Conservation (phyloP, 306 rosid species). For the Castanea mollissima region DNA sequence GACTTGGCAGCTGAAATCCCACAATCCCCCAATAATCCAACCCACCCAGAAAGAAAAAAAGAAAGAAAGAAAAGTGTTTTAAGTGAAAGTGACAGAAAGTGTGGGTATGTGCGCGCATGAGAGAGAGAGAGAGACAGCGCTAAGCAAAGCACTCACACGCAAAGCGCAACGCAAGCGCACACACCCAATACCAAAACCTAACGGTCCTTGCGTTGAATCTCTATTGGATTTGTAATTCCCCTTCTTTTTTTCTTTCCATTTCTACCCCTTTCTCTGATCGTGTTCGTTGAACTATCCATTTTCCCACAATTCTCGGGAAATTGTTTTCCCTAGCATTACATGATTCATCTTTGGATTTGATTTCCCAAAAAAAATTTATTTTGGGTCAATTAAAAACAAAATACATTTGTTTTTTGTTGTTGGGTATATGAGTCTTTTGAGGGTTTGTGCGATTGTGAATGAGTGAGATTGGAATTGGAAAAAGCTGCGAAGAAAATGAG, state of each 20-base stretch:
- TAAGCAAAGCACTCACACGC: neutral
- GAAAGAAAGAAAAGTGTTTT: neutral
- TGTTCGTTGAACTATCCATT: neutral
- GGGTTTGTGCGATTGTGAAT: neutral
- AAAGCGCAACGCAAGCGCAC: neutral
- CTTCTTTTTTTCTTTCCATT: slow-evolving; percentile 8
- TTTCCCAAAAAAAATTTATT: neutral
- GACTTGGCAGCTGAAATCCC: slow-evolving; percentile 17
- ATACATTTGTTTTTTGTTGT: neutral
- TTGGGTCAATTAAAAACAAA: neutral
- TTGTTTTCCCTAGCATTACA: neutral
- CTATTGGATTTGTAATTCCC: slow-evolving; percentile 19
- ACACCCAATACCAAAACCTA: slow-evolving; percentile 30
- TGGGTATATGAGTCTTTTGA: neutral
- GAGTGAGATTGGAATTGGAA: slow-evolving; percentile 1
- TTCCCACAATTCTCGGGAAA: neutral
- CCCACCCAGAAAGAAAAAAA: neutral
- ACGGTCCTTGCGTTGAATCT: slow-evolving; percentile 38
- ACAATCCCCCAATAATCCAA: neutral
- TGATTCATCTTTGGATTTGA: neutral
- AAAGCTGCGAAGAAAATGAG: slow-evolving; percentile 36
- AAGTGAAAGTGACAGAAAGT: slow-evolving; percentile 20
- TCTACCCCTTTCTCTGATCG: neutral
- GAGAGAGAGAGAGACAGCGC: too few species aligned
- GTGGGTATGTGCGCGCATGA: neutral